Evolutionary conservation across 345 rosid genomes (phyloP).

Genomic region (Barbarea vulgaris): DNA sequence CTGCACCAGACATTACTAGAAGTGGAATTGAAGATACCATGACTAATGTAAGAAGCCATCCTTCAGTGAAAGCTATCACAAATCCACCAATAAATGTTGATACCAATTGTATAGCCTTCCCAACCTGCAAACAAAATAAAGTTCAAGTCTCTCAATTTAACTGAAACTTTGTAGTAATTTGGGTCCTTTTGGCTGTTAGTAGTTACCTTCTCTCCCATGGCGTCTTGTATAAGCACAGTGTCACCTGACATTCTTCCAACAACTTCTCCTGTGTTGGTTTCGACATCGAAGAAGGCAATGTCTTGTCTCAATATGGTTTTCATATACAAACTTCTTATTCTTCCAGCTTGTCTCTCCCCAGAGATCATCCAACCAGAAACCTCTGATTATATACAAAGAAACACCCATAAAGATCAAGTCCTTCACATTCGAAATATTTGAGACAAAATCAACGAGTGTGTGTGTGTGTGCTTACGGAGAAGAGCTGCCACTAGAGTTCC

Average conservation of each 20-base stretch:
- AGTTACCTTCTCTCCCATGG: slow-evolving; percentile 77
- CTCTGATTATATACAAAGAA: slow-evolving; percentile 47
- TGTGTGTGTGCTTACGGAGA: slow-evolving; percentile 58
- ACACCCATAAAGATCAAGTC: background rate
- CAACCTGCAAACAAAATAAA: slow-evolving; percentile 50
- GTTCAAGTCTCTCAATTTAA: background rate
- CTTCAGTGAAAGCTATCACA: slow-evolving; percentile 59
- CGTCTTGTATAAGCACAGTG: slow-evolving; percentile 75
- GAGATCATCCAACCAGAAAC: slow-evolving; percentile 82
- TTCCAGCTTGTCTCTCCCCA: slow-evolving; percentile 67
- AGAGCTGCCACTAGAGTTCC: slow-evolving; percentile 58
- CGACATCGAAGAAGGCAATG: slow-evolving; percentile 66
- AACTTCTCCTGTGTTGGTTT: slow-evolving; percentile 69
- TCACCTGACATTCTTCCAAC: slow-evolving; percentile 72
- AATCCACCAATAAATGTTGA: slow-evolving; percentile 70
- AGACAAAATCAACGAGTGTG: background rate
- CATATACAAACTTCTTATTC: slow-evolving; percentile 60
- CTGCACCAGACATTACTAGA: slow-evolving; percentile 58
- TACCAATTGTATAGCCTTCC: slow-evolving; percentile 59
- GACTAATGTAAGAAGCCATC: slow-evolving; percentile 75
- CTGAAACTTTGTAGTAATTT: background rate
- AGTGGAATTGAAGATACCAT: slow-evolving; percentile 62
- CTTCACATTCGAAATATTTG: background rate
- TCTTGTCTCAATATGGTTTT: slow-evolving; percentile 73
- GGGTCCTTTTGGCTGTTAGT: background rate